A percentile compares a stretch with the other conserved stretches of the same genome.
Evolutionary conservation across 495 filamentous ascomycete genomes (phyloP).

Genomic region (Hypoxylon fragiforme): DNA sequence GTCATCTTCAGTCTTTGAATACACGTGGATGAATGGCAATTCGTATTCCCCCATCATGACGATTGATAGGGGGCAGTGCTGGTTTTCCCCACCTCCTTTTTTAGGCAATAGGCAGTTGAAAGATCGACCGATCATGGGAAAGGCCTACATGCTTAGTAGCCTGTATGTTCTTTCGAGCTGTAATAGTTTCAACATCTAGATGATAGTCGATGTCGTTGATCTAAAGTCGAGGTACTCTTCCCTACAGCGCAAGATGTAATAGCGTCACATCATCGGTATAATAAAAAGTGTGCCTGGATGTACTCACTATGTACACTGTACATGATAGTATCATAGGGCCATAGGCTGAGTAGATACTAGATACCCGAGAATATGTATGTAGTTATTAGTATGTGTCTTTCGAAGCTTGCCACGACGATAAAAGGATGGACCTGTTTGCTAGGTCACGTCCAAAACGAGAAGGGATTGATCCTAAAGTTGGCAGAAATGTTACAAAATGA

Average conservation of each 20-base stretch:
- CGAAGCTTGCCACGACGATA: slow-evolving; percentile 14
- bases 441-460: background rate
- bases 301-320: too few species aligned
- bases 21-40: slow-evolving; percentile 25
- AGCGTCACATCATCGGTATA: too few species aligned
- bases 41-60: slow-evolving; percentile 33
- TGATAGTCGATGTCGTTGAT: too few species aligned
- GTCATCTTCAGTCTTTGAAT: too few species aligned
- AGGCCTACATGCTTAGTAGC: background rate
- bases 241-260: too few species aligned
- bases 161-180: background rate
- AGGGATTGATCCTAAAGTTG: background rate
- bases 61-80: slow-evolving; percentile 26
- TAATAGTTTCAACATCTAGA: too few species aligned
- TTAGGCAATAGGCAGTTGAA: slow-evolving; percentile 26
- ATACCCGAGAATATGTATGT: background rate
- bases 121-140: slow-evolving; percentile 30
- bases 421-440: background rate
- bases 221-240: too few species aligned
- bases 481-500: background rate
- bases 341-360: too few species aligned
- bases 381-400: background rate
- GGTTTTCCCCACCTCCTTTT: slow-evolving; percentile 26
- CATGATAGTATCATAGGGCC: too few species aligned
- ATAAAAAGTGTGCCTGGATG: too few species aligned